These are phyloP conservation scores for Lentinula novae-zelandiae DNA, from an alignment of 1,284 basidiomycete species.

Conservation along the genomic window DNA sequence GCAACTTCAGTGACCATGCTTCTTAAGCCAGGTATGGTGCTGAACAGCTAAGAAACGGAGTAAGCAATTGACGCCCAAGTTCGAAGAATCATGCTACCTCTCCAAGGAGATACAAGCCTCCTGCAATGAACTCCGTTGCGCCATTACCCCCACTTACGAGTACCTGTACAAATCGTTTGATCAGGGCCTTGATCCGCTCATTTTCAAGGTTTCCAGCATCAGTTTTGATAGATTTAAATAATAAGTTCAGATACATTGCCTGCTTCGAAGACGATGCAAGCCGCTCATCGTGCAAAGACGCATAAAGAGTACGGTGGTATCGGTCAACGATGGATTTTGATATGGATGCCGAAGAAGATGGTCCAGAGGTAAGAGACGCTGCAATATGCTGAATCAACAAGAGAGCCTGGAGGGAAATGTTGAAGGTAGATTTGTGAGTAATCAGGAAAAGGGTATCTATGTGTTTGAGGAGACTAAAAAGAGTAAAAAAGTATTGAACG, in stretches of 20 bases:
- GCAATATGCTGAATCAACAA: conserved; percentile 89
- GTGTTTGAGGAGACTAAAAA: conserved; percentile 73
- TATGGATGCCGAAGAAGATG: conserved; percentile 37
- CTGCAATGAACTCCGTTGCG: conserved; percentile 88
- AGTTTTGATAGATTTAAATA: conserved; percentile 90
- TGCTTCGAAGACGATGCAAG: conserved; percentile 88
- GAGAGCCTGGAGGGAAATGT: conserved; percentile 93
- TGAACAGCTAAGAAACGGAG: conserved; percentile 60
- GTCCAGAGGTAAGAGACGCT: conserved; percentile 40
- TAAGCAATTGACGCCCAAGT: not conserved
- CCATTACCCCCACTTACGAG: conserved; percentile 66
- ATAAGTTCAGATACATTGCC: conserved; percentile 94
- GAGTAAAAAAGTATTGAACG: conserved; percentile 4
- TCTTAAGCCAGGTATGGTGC: conserved; percentile 67
- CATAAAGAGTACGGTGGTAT: conserved; percentile 91
- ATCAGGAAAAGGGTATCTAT: conserved; percentile 95
- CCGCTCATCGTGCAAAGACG: conserved; percentile 82
- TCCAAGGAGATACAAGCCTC: conserved; percentile 75
- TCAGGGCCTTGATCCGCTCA: conserved; percentile 77
- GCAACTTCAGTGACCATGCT: conserved; percentile 54
- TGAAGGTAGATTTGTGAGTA: conserved; percentile 93
- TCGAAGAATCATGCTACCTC: conserved; percentile 43
- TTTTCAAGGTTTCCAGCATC: conserved; percentile 46
- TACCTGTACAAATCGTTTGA: conserved; percentile 86
- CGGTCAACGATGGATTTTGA: conserved; percentile 68